Evolutionary conservation across 2,329 filamentous ascomycete genomes (phyloP).

Genomic region (Cercospora zeina): DNA sequence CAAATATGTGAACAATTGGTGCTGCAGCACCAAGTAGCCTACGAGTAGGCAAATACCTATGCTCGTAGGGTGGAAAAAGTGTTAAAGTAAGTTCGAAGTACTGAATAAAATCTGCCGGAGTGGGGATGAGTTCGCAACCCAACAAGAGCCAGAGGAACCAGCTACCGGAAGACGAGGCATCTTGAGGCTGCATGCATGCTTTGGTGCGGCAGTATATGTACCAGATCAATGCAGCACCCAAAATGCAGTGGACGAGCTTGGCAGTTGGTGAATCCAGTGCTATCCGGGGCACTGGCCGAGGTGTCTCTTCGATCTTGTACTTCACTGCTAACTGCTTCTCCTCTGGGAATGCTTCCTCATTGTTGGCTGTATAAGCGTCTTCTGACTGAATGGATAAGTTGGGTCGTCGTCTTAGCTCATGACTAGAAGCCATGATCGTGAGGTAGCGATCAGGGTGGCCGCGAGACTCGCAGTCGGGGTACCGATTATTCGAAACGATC

Average conservation of each 20-base stretch:
- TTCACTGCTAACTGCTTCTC: background rate
- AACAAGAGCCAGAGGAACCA: background rate
- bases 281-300: background rate
- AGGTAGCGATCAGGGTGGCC: background rate
- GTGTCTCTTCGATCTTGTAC: background rate
- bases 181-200: background rate
- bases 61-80: background rate
- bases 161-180: background rate
- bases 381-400: background rate
- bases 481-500: background rate
- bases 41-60: background rate
- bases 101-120: constrained; percentile 1
- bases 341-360: background rate
- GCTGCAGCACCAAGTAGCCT: background rate
- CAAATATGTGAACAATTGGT: constrained; percentile 11
- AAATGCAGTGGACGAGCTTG: background rate
- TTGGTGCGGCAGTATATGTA: background rate
- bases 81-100: background rate
- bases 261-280: background rate
- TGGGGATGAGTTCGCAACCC: background rate
- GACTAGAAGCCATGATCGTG: background rate
- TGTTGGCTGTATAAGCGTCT: background rate
- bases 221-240: background rate
- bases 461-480: background rate
- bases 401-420: background rate